A percentile compares a stretch with the other conserved stretches of the same genome.
These are phyloP conservation scores for Auriscalpium vulgare DNA, from an alignment of 768 basidiomycete genomes.

Conservation along the genomic window DNA sequence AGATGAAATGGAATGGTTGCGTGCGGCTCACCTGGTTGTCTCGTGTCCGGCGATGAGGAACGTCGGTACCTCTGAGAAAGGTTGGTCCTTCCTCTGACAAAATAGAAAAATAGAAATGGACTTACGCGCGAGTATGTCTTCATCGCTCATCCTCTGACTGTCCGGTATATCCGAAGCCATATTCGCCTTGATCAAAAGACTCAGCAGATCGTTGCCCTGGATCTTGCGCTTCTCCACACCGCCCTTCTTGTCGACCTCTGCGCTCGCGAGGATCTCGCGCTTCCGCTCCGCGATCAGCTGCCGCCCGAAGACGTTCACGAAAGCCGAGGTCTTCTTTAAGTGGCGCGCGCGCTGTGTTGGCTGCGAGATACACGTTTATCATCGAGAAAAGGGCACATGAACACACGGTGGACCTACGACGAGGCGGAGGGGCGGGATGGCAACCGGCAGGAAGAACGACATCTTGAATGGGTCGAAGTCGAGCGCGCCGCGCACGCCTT, in stretches of 20 bases:
- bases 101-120: neutral
- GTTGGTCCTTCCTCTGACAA: neutral
- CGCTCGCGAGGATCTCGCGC: neutral
- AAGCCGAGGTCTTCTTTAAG: too few relatives aligned
- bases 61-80: conserved; percentile 9
- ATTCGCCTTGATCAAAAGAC: conserved; percentile 8
- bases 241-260: neutral
- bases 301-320: neutral
- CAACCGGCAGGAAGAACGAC: neutral
- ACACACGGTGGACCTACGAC: neutral
- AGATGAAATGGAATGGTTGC: neutral
- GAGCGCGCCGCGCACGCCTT: neutral
- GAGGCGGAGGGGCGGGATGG: neutral
- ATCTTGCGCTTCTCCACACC: neutral
- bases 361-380: neutral
- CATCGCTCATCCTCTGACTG: neutral
- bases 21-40: conserved; percentile 7
- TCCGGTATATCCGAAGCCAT: conserved; percentile 1
- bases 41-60: conserved; percentile 16
- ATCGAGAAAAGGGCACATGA: too few relatives aligned
- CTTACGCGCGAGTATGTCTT: conserved; percentile 8
- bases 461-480: neutral
- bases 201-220: conserved; percentile 8
- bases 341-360: too few relatives aligned
- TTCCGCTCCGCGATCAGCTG: neutral